Conservation (phyloP, 257 asterid genomes). For the Solanum sejunctum region DNA sequence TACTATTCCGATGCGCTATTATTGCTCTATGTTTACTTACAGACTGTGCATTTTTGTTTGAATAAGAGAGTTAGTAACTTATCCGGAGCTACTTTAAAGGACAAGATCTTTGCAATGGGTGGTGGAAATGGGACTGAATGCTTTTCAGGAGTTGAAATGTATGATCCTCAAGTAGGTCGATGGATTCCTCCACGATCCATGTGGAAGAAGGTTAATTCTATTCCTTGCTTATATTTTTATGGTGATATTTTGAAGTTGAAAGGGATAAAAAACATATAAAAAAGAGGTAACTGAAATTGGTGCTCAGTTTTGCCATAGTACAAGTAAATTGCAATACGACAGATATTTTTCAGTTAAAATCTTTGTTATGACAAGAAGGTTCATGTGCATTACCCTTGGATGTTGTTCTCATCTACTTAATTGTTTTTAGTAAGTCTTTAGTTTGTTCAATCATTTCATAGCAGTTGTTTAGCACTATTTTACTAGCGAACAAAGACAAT, state of each 20-base stretch:
- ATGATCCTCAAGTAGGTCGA: conserved; percentile 52
- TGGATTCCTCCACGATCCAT: conserved; percentile 76
- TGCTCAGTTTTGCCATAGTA: neutral
- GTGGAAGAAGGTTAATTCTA: conserved; percentile 50
- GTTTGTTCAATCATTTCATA: neutral
- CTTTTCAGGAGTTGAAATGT: conserved; percentile 71
- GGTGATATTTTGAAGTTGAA: neutral
- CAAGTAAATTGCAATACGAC: neutral
- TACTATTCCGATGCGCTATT: no score
- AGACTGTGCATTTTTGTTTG: conserved; percentile 26
- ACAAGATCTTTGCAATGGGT: conserved; percentile 55
- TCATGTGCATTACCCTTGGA: neutral
- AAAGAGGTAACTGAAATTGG: neutral
- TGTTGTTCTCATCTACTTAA: neutral
- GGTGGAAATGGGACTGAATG: conserved; percentile 59
- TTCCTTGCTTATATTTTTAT: neutral
- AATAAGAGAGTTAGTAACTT: conserved; percentile 49
- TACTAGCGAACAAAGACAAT: neutral
- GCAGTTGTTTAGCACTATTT: neutral
- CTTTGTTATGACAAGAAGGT: neutral
- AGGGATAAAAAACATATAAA: neutral
- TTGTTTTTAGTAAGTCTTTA: neutral
- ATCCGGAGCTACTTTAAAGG: conserved; percentile 52
- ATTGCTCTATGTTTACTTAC: no score
- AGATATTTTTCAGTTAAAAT: neutral